These are phyloP conservation scores for Aspergillus nidulans DNA, from an alignment of 495 filamentous ascomycete genomes.

Conservation along the genomic window DNA sequence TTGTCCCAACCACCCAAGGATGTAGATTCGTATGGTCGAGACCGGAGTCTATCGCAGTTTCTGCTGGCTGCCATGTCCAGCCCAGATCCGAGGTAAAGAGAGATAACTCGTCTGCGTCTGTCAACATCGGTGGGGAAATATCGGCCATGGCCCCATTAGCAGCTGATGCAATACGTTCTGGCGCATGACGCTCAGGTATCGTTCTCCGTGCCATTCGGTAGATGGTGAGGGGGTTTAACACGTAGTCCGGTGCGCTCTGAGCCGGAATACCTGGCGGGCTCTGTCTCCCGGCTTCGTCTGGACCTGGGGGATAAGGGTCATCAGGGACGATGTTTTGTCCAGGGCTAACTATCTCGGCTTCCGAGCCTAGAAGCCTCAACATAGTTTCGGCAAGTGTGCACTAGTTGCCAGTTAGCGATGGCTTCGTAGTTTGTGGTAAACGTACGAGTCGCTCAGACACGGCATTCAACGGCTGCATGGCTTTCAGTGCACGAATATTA, in stretches of 20 bases:
- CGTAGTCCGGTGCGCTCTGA: constrained; percentile 31
- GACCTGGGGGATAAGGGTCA: constrained; percentile 24
- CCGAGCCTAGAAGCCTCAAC: constrained; percentile 26
- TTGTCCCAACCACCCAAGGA: constrained; percentile 29
- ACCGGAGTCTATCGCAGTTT: constrained; percentile 28
- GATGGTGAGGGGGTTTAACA: constrained; percentile 29
- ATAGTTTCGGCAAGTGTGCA: constrained; percentile 27
- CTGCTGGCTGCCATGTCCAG: constrained; percentile 33
- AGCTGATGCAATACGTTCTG: constrained; percentile 15
- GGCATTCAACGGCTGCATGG: constrained; percentile 23
- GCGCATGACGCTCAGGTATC: constrained; percentile 30
- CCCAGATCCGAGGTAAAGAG: constrained; percentile 32
- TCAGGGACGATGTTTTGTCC: constrained; percentile 26
- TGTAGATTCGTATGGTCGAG: constrained; percentile 22
- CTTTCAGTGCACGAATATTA: constrained; percentile 24
- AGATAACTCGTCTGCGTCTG: constrained; percentile 19
- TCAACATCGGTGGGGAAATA: constrained; percentile 19
- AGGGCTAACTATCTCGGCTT: constrained; percentile 20
- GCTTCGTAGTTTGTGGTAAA: background rate
- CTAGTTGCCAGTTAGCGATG: background rate
- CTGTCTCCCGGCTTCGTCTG: constrained; percentile 13
- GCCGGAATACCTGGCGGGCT: constrained; percentile 19
- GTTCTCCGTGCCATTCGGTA: constrained; percentile 31
- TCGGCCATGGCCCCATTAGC: background rate
- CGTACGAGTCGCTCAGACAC: constrained; percentile 19